Evolutionary conservation across 768 basidiomycete genomes (phyloP), one percentile per base, ranked within the genome.

Genomic region (Pleurotus cornucopiae): DNA sequence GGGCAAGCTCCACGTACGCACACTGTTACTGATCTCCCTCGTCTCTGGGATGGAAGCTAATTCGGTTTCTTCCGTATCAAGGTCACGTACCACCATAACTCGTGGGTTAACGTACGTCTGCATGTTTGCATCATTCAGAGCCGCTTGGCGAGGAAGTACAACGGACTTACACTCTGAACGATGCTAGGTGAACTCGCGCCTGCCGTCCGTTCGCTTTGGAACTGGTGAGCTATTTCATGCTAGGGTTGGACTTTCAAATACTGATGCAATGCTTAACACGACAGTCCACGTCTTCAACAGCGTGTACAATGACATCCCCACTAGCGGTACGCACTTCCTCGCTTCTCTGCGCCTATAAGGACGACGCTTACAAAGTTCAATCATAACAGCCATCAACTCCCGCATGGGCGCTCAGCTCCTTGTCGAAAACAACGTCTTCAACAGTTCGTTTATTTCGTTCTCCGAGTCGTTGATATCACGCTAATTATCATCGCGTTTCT

Each of bases 281-380:
- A 7, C 26, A 49, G 48, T 49, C 16, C 48, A 49, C 48, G 48
- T 49, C 21, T 49, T 49, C 48, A 49, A 49, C 34, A 49, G 48
- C 14, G 26, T 49, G 34, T 49, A 30, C 48, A 49, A 14, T 13
- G 26, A 49, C n/a, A 34, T 49, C 26, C 25, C 48, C 13, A 49
- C 48, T 6, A 49, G 48, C 26, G 34, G 48, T 49, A 34, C 7
- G 48, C 30, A 26, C 26, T 11, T 14, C 13, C 48, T 30, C 48
- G 13, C 21, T 49, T 14, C 46, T 47, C 6, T 23, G 46, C 7
- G 12, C n/a, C 13, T 49, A 30, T 12, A 13, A 26, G 9, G 14
- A 12, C 7, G 23, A 30, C 37, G 13, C 20, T 26, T 4, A 26
- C 26, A 6, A 1, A 3, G 26, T 4, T 26, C 26, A 26, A 26